phyloP scores from a whole-genome alignment of 371 early-diverging fungal species.

The Mortierella sp. region DNA sequence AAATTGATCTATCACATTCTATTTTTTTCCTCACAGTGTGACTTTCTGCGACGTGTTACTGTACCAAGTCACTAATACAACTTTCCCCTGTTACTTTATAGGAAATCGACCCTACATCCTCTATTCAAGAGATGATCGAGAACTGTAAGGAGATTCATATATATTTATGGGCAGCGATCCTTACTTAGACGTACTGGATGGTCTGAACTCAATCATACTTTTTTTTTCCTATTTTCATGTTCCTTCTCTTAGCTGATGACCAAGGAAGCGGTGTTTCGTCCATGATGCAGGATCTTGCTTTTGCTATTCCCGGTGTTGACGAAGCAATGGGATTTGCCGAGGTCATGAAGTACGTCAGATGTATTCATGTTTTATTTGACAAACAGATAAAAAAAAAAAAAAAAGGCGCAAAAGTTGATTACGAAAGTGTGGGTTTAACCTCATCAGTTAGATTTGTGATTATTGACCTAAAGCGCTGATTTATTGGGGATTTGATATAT shows the following conservation, averaged over 20 bases:
- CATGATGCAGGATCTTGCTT: constrained; percentile 96
- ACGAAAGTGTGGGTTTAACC: not conserved
- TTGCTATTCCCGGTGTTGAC: constrained; percentile 98
- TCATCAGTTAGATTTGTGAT: not conserved
- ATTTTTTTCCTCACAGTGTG: constrained; percentile 1
- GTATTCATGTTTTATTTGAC: not conserved
- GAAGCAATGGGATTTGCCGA: constrained; percentile 99
- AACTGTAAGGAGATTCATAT: constrained; percentile 65
- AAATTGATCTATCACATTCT: not conserved
- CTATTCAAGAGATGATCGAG: constrained; percentile 97
- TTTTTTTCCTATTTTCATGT: not conserved
- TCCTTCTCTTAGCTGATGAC: constrained; percentile 64
- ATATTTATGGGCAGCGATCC: not conserved
- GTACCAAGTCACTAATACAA: not conserved
- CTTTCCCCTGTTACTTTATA: constrained; percentile 29
- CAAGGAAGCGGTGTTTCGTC: constrained; percentile 86
- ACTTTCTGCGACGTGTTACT: not conserved
- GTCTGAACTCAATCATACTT: not conserved
- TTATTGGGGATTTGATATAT: not conserved
- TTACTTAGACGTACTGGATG: not conserved
- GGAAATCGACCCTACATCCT: constrained; percentile 98
- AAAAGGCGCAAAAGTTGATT: not conserved
- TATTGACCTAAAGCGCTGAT: not conserved
- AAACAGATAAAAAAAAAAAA: not conserved
- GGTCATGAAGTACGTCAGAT: constrained; percentile 91